These are phyloP conservation scores for Leccinum broughii DNA, from an alignment of 768 basidiomycete species.

Conservation along the genomic window DNA sequence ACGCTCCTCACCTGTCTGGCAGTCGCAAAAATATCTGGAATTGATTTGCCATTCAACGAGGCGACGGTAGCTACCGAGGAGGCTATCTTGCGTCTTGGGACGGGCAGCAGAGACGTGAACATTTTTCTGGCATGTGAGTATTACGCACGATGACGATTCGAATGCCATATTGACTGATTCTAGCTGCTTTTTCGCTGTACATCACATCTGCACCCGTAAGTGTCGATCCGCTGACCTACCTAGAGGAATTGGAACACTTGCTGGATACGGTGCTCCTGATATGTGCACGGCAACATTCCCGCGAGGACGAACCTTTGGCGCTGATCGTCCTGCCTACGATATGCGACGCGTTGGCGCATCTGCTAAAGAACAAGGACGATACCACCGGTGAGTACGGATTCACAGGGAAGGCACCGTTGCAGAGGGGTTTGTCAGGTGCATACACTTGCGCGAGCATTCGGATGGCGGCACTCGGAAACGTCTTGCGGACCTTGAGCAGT, in stretches of 20 bases:
- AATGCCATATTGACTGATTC: slow-evolving; percentile 18
- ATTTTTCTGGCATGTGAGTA: slow-evolving; percentile 45
- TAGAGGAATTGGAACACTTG: slow-evolving; percentile 49
- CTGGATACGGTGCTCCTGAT: slow-evolving; percentile 50
- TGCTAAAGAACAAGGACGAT: slow-evolving; percentile 34
- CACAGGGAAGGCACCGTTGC: background rate
- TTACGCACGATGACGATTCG: background rate
- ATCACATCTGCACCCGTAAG: slow-evolving; percentile 31
- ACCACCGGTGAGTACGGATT: slow-evolving; percentile 27
- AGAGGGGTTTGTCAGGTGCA: slow-evolving; percentile 10
- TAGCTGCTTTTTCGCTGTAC: slow-evolving; percentile 48
- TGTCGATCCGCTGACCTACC: slow-evolving; percentile 39
- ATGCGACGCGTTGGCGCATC: slow-evolving; percentile 46
- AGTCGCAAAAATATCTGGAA: slow-evolving; percentile 15
- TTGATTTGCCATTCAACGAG: slow-evolving; percentile 12
- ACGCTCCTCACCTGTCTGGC: slow-evolving; percentile 39
- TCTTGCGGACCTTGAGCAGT: slow-evolving; percentile 36
- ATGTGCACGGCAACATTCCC: slow-evolving; percentile 43
- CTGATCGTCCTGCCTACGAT: slow-evolving; percentile 50
- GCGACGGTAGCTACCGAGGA: slow-evolving; percentile 26
- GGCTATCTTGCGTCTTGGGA: slow-evolving; percentile 39
- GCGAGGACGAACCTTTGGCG: slow-evolving; percentile 51
- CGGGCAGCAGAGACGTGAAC: slow-evolving; percentile 28
- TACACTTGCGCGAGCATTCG: slow-evolving; percentile 38
- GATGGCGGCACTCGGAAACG: slow-evolving; percentile 45